Conservation (phyloP, 306 rosid species). For the Astragalus membranaceus region DNA sequence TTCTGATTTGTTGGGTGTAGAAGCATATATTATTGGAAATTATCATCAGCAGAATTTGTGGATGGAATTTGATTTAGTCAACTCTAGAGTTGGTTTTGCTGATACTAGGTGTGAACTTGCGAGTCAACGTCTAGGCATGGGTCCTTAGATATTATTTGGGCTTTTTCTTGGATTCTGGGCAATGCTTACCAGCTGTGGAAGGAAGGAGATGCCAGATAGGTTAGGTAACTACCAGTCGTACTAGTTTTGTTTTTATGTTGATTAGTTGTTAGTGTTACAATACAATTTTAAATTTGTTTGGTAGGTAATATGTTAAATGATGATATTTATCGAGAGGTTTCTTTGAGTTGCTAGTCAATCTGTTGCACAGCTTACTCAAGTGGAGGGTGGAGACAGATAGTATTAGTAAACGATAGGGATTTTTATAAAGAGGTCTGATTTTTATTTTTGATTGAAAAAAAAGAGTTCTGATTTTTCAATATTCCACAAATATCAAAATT, state of each 20-base stretch:
- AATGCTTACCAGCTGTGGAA: not conserved
- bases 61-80: constrained; percentile 82
- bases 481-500: no score
- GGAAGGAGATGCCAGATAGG: not conserved
- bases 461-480: no score
- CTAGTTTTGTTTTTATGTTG: not conserved
- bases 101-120: constrained; percentile 63
- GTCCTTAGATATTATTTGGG: not conserved
- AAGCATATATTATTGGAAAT: constrained; percentile 71
- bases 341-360: not conserved
- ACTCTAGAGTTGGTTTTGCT: constrained; percentile 69
- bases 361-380: not conserved
- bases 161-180: not conserved
- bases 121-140: constrained; percentile 52
- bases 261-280: not conserved
- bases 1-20: constrained; percentile 63
- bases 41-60: constrained; percentile 87
- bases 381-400: not conserved
- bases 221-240: constrained; percentile 5
- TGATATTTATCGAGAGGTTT: not conserved
- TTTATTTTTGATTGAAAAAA: no score
- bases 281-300: not conserved
- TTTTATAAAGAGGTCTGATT: no score
- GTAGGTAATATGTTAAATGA: not conserved
- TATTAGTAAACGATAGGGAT: not conserved